Base-by-base conservation (phyloP, 306 rosid species). In the Vicia faba region DNA sequence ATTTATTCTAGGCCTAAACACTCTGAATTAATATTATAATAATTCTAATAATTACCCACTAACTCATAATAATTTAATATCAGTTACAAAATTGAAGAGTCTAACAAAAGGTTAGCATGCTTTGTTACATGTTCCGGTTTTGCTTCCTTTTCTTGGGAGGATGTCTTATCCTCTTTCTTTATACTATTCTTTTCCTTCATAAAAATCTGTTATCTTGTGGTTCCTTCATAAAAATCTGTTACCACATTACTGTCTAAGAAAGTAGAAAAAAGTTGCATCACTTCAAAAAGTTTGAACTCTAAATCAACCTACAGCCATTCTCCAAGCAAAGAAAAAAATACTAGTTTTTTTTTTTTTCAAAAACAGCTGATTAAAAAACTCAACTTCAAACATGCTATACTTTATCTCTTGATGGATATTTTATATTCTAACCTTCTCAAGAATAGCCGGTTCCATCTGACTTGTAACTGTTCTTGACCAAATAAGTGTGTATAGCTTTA, bases 401-500 rank as follows among this genome's bases (percentile, higher is more conserved):
- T n/a, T 28, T 26, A 62, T 40, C 41, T 40, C 41, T 20, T 19
- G 12, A 65, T 62, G 26, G 44, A 66, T 68, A 78, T 61, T 39
- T 40, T 64, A 59, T 13, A 26, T 36, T 60, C 72, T 61, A 61
- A 90, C 99, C 96, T 86, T 96, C 82, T 88, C 96, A 61, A 80
- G 63, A 65, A 66, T 61, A 26, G 89, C 85, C 70, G 85, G 87
- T 81, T 85, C 92, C 99, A 93, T 93, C 84, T 93, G 99, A 74
- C 99, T 88, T 48, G 99, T 83, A 79, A 93, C 75, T 25, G 97
- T 85, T 59, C 90, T 82, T 41, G 88, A 87, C 97, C 99, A 93
- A 69, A 93, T 90, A 65, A 93, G 91, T 75, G 92, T 73, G 83
- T 93, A 93, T 48, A 93, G 74, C 85, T 84, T 93, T 83, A 87